Evolutionary conservation across 179 eudicot genomes (phyloP), one percentile per base, ranked within the genome.

Genomic region (Patellifolia procumbens): DNA sequence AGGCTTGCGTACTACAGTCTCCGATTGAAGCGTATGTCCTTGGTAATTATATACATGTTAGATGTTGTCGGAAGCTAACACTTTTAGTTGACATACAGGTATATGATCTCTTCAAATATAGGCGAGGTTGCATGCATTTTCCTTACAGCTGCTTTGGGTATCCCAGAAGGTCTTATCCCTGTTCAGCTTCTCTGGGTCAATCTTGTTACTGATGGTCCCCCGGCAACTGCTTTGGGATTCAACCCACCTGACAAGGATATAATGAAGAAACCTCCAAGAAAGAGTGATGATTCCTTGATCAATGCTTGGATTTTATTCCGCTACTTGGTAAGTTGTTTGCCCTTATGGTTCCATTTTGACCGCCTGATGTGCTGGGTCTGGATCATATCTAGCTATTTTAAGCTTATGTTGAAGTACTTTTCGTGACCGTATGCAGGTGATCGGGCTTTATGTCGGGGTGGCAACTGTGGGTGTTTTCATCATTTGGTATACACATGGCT

Each of bases 101-200:
- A 94, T 80, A 94, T 94, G 98, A 94, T 94, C 76, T 94, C 97
- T 53, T 94, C 98, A 75, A 94, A 94, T 80, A 91, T 94, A 58
- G 98, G 98, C 28, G 98, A 94, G 87, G 98, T 94, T 22, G 95
- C 93, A 20, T 88, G 79, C 20, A 94, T 94, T 63, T 94, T 94
- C 79, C 83, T 92, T 68, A 92, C 98, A n/a, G 97, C 97, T 72
- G 97, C 97, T 64, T 76, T 94, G 77, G 98, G 98, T 55, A 92
- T 94, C 79, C 98, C 98, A 0, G 98, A 94, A 80, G 97, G 98
- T 70, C 86, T 94, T 74, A 94, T 94, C 45, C 97, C 98, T 59
- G 98, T 94, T 81, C 97, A 94, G 88, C 98, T 94, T 83, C 88
- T 94, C 58, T 94, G 98, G 98, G 98, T 94, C 79, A 92, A 92